phyloP scores from a whole-genome alignment of 257 asterid genomes.

The Solanum rostratum region DNA sequence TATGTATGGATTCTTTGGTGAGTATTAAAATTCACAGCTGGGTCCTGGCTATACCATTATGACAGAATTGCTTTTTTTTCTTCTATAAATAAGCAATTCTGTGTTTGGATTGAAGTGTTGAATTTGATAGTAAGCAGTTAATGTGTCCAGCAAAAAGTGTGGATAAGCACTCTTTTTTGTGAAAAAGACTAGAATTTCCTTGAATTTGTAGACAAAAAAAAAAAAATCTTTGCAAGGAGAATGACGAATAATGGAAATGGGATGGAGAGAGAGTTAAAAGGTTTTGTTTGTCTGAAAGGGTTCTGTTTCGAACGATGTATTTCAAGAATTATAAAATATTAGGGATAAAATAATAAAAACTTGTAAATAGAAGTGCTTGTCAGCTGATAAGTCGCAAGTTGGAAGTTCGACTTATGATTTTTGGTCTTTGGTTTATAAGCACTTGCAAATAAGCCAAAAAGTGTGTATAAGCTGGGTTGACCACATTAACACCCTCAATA shows the following conservation, averaged over 20 bases:
- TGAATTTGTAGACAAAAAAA: too few species aligned
- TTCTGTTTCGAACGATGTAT: background rate
- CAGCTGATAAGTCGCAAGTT: background rate
- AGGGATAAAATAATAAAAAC: background rate
- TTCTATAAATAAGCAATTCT: background rate
- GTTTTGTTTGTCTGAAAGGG: background rate
- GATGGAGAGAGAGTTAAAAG: background rate
- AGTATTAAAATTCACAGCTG: background rate
- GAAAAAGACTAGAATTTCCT: background rate
- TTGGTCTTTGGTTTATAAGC: background rate
- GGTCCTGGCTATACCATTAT: background rate
- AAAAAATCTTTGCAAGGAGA: background rate
- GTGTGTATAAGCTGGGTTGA: background rate
- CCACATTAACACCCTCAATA: background rate
- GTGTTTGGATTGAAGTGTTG: background rate
- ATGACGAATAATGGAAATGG: background rate
- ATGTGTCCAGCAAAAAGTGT: too few species aligned
- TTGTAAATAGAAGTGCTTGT: background rate
- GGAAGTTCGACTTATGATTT: background rate
- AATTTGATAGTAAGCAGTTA: too few species aligned
- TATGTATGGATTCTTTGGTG: background rate
- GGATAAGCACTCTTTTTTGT: too few species aligned
- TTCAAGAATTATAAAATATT: background rate
- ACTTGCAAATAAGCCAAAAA: background rate
- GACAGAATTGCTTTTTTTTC: too few species aligned